Evolutionary conservation across 177 flowering plant species (phyloP).

Genomic region (Tripterygium wilfordii): DNA sequence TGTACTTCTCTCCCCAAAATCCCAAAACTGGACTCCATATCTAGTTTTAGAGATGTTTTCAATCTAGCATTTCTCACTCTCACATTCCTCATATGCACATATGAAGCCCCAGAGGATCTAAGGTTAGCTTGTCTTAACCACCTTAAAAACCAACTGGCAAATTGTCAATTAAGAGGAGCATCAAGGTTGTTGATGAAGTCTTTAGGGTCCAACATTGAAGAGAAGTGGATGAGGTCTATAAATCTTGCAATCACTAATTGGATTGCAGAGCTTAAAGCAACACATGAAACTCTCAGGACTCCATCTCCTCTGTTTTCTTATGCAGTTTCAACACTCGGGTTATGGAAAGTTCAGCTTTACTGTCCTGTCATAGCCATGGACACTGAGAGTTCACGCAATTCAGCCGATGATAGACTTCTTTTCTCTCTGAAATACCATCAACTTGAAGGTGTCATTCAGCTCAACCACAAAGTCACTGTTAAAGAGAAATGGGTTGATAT

Average conservation of each 20-base stretch:
- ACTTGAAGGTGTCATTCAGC: conserved; percentile 81
- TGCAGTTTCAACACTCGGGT: conserved; percentile 49
- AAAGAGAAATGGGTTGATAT: conserved; percentile 65
- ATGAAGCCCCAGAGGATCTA: conserved; percentile 73
- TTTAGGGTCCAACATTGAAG: conserved; percentile 73
- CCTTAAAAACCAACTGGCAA: conserved; percentile 39
- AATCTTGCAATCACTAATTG: conserved; percentile 86
- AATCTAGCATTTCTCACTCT: conserved; percentile 59
- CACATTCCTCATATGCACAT: conserved; percentile 57
- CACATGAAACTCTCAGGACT: conserved; percentile 21
- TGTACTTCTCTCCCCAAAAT: conserved; percentile 18
- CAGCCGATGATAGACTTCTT: conserved; percentile 41
- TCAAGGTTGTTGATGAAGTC: conserved; percentile 59
- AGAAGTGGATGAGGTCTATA: conserved; percentile 80
- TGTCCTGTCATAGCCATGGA: conserved; percentile 85
- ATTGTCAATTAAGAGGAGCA: conserved; percentile 34
- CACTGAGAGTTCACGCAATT: conserved; percentile 34
- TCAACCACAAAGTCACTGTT: conserved; percentile 41
- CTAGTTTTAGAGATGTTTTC: conserved; percentile 44
- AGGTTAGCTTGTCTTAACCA: conserved; percentile 42
- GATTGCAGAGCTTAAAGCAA: conserved; percentile 42
- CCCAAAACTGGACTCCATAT: conserved; percentile 22
- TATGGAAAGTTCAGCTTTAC: conserved; percentile 88
- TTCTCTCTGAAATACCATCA: conserved; percentile 79
- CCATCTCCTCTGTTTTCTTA: conserved; percentile 65